phyloP scores from a whole-genome alignment of 129 eudicot genomes.

The Rutidosis leptorrhynchoides region DNA sequence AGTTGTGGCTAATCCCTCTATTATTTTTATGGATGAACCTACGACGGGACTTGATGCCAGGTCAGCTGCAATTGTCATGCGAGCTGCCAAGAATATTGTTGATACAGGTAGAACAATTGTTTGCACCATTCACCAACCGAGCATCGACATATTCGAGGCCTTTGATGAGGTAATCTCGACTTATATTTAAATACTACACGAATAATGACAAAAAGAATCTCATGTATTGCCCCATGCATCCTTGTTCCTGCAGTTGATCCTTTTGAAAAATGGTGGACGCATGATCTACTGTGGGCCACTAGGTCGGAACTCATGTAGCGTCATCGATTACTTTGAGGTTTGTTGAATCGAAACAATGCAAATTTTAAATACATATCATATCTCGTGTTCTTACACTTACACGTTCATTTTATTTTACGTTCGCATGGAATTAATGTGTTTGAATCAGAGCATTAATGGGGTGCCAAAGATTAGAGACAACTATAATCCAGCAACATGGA shows the following conservation, averaged over 20 bases:
- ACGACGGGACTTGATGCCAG: slow-evolving; percentile 41
- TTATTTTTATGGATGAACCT: slow-evolving; percentile 42
- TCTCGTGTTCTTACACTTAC: neutral
- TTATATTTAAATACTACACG: neutral
- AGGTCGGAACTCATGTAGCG: slow-evolving; percentile 41
- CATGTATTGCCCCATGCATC: neutral
- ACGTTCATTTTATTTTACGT: neutral
- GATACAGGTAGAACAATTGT: slow-evolving; percentile 37
- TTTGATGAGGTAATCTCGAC: slow-evolving; percentile 34
- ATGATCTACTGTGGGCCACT: slow-evolving; percentile 57
- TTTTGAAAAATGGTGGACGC: slow-evolving; percentile 55
- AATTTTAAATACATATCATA: neutral
- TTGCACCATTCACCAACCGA: slow-evolving; percentile 41
- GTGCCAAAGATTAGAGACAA: slow-evolving; percentile 57
- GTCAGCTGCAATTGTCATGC: slow-evolving; percentile 41
- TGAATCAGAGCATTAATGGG: slow-evolving; percentile 50
- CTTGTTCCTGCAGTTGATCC: slow-evolving; percentile 42
- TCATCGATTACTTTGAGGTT: slow-evolving; percentile 63
- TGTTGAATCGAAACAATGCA: slow-evolving; percentile 14
- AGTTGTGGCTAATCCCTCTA: slow-evolving; percentile 44
- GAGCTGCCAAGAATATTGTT: slow-evolving; percentile 36
- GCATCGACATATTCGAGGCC: slow-evolving; percentile 41
- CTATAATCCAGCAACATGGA: slow-evolving; percentile 94
- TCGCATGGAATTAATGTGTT: slow-evolving; percentile 9
- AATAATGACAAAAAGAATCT: neutral